These are phyloP conservation scores for Hamiltosporidium tvaerminnensis DNA, from an alignment of 371 early-diverging fungal species.

Conservation along the genomic window DNA sequence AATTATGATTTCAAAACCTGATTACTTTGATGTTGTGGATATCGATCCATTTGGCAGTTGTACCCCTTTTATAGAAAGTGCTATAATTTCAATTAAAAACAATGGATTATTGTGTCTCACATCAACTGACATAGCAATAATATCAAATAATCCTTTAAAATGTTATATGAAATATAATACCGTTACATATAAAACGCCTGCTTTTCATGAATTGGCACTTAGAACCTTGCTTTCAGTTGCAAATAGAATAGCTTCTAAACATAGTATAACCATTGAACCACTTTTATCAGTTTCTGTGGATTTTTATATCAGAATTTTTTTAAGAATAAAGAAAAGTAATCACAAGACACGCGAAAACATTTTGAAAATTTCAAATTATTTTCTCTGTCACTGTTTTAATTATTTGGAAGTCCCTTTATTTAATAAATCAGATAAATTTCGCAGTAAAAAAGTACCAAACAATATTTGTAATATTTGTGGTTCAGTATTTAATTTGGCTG, in stretches of 20 bases:
- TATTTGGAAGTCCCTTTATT: conserved; percentile 7
- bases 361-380: conserved; percentile 21
- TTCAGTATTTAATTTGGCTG: conserved; percentile 60
- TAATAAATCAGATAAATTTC: conserved; percentile 9
- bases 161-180: conserved; percentile 81
- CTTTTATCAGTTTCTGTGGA: conserved; percentile 82
- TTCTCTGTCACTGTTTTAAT: conserved; percentile 44
- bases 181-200: conserved; percentile 27
- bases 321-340: conserved; percentile 69
- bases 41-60: conserved; percentile 95
- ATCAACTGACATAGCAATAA: conserved; percentile 89
- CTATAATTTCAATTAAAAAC: conserved; percentile 72
- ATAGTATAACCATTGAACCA: conserved; percentile 69
- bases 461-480: conserved; percentile 41
- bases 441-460: conserved; percentile 4
- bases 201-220: conserved; percentile 45
- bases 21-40: conserved; percentile 54
- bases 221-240: conserved; percentile 72
- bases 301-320: conserved; percentile 92
- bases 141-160: conserved; percentile 60
- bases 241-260: conserved; percentile 68
- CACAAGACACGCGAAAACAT: conserved; percentile 57
- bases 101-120: conserved; percentile 91
- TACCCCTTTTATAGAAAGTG: conserved; percentile 80
- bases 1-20: conserved; percentile 33